Conservation (phyloP, 495 filamentous ascomycete species). For the Talaromyces liani region DNA sequence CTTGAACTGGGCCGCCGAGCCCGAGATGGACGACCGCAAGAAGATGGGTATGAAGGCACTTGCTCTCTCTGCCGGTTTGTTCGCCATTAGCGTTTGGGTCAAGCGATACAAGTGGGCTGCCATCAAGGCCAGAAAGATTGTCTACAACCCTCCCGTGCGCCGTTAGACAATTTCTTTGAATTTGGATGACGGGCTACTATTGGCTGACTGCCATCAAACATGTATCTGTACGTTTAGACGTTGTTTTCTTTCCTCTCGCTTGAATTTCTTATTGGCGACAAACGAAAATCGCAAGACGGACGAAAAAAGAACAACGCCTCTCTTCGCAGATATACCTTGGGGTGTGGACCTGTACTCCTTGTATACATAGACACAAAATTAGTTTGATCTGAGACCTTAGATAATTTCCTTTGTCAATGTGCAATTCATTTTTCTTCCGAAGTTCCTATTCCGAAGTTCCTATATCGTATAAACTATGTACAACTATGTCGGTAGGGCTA, state of each 20-base stretch:
- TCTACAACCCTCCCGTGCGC: constrained; percentile 68
- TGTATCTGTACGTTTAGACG: constrained; percentile 43
- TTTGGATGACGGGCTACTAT: constrained; percentile 1
- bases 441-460: background rate
- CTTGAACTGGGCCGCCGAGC: constrained; percentile 97
- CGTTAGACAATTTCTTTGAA: constrained; percentile 23
- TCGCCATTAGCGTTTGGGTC: constrained; percentile 88
- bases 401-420: constrained; percentile 33
- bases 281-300: constrained; percentile 1
- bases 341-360: constrained; percentile 8
- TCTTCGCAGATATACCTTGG: constrained; percentile 10
- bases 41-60: constrained; percentile 98
- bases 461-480: background rate
- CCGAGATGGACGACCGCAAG: constrained; percentile 98
- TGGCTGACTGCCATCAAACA: constrained; percentile 17
- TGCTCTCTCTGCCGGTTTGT: constrained; percentile 65
- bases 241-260: constrained; percentile 32
- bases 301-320: constrained; percentile 6
- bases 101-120: constrained; percentile 99
- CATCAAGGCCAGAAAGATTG: constrained; percentile 89
- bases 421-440: background rate
- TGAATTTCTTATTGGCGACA: constrained; percentile 27
- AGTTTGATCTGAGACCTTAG: constrained; percentile 28
- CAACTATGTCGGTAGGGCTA: background rate
- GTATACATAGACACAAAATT: constrained; percentile 10